phyloP scores from a whole-genome alignment of 139 green algal species.

The Chlorella ohadii region DNA sequence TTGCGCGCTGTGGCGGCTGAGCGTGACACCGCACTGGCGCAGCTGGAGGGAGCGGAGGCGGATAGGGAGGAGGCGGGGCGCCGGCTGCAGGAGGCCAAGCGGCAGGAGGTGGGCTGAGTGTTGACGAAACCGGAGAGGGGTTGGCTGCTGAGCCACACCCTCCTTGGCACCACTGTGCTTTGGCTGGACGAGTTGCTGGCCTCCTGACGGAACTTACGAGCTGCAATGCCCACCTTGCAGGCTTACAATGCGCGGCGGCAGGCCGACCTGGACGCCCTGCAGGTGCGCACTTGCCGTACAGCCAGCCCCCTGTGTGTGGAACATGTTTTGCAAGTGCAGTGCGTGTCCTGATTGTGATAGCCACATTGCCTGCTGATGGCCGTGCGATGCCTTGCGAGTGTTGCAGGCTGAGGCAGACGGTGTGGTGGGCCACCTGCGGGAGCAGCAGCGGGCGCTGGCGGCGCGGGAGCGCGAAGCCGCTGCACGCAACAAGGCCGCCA shows the following conservation, averaged over 20 bases:
- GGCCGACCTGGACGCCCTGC: slow-evolving; percentile 21
- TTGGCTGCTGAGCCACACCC: no score
- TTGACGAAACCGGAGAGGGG: no score
- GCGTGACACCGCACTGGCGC: slow-evolving; percentile 6
- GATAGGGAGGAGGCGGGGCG: background rate
- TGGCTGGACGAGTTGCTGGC: no score
- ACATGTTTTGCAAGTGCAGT: no score
- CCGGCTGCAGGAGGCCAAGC: slow-evolving; percentile 1
- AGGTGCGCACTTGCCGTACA: no score
- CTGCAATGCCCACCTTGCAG: background rate
- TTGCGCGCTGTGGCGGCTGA: slow-evolving; percentile 12
- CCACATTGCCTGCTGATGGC: no score
- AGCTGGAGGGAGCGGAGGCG: slow-evolving; percentile 6
- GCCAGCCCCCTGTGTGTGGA: no score
- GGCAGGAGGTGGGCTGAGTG: background rate
- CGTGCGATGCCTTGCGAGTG: no score
- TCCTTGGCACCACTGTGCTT: no score
- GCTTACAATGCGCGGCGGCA: slow-evolving; percentile 6
- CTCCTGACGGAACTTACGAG: no score
- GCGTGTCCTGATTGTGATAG: no score
- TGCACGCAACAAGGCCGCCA: background rate
- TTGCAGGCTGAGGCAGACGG: slow-evolving; percentile 24
- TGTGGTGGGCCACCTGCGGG: background rate
- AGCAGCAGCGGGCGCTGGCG: slow-evolving; percentile 16
- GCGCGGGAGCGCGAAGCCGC: background rate